Percentiles rank a stretch among this genome's conserved stretches.
Evolutionary conservation across 1,139 yeast genomes (phyloP).

Genomic region (Magnusiomyces fungicola): DNA sequence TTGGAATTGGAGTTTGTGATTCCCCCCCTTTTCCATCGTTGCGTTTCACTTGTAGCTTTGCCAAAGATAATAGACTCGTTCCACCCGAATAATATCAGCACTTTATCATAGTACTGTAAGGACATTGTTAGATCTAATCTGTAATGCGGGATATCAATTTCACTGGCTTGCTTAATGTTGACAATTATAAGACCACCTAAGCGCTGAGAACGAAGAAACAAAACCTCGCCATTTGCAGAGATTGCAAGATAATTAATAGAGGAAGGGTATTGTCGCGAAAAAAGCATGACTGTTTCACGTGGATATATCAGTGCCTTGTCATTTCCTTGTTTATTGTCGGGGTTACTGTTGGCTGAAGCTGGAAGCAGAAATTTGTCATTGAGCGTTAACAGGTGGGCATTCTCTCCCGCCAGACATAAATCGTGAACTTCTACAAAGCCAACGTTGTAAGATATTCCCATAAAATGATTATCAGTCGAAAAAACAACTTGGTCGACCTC

Average conservation of each 20-base stretch:
- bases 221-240: slow-evolving; percentile 24
- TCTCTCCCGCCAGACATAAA: slow-evolving; percentile 1
- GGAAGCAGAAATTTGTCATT: neutral
- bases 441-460: slow-evolving; percentile 14
- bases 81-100: slow-evolving; percentile 24
- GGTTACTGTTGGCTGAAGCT: neutral
- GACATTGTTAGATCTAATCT: slow-evolving; percentile 25
- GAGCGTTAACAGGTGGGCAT: neutral
- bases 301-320: neutral
- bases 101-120: slow-evolving; percentile 22
- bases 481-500: slow-evolving; percentile 10
- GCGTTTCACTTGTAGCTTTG: slow-evolving; percentile 14
- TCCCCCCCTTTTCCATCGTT: too few relatives aligned
- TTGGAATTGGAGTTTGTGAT: slow-evolving; percentile 11
- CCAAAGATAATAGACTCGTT: slow-evolving; percentile 27
- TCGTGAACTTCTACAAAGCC: slow-evolving; percentile 16
- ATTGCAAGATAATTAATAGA: slow-evolving; percentile 25
- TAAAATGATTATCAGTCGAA: slow-evolving; percentile 11
- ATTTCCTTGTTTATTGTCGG: neutral
- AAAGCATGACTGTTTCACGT: slow-evolving; percentile 13
- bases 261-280: slow-evolving; percentile 27
- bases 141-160: slow-evolving; percentile 30
- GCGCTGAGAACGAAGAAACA: slow-evolving; percentile 26
- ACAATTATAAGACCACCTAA: slow-evolving; percentile 29
- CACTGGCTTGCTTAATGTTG: slow-evolving; percentile 23